Percentiles rank a stretch among this genome's conserved stretches.
Evolutionary conservation across 768 basidiomycete genomes (phyloP).

Genomic region (Termitomyces sp.): DNA sequence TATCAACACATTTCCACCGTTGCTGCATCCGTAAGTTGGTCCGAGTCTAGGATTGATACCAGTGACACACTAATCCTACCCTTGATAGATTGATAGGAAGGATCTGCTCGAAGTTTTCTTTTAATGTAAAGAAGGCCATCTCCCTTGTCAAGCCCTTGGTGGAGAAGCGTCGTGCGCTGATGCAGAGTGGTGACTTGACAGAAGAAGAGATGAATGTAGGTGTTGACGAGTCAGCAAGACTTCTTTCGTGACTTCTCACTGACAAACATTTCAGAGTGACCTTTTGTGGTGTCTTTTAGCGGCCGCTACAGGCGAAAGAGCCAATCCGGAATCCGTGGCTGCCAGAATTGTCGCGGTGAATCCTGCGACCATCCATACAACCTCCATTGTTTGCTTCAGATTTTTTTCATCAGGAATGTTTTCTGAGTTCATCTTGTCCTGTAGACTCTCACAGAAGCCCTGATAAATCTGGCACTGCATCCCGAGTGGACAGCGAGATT

Average conservation of each 20-base stretch:
- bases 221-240: too few species aligned
- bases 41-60: too few species aligned
- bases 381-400: neutral
- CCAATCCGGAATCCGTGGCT: neutral
- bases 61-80: too few species aligned
- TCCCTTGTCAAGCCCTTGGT: neutral
- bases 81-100: neutral
- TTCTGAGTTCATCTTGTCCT: neutral
- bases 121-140: neutral
- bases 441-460: neutral
- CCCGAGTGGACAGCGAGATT: neutral
- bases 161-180: neutral
- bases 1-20: neutral
- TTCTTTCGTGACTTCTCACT: neutral
- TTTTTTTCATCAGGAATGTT: neutral
- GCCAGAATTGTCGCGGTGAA: neutral
- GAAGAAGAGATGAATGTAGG: neutral
- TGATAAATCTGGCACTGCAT: neutral
- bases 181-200: neutral
- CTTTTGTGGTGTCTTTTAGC: neutral
- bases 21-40: neutral
- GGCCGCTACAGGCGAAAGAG: neutral
- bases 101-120: neutral
- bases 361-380: neutral
- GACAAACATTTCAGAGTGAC: neutral